Percentiles rank a stretch among this genome's conserved stretches.
phyloP scores from a whole-genome alignment of 805 yeast species.

The Lipomyces yamadae region DNA sequence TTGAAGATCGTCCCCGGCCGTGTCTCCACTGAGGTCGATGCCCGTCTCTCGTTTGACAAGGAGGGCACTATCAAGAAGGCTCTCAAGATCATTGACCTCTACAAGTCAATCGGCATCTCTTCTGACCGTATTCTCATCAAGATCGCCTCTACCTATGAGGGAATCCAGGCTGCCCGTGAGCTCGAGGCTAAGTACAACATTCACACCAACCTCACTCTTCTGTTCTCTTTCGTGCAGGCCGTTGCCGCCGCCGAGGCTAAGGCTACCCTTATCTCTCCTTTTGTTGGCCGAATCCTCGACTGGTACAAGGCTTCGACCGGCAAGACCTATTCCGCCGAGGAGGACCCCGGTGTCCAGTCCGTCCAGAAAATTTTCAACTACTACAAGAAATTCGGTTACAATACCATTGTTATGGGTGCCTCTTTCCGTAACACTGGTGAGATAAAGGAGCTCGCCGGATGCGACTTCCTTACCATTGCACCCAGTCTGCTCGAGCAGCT shows the following conservation, averaged over 20 bases:
- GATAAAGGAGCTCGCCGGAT: constrained; percentile 95
- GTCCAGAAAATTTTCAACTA: constrained; percentile 91
- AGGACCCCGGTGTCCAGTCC: constrained; percentile 95
- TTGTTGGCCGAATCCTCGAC: constrained; percentile 98
- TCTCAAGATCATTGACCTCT: constrained; percentile 81
- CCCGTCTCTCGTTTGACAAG: constrained; percentile 94
- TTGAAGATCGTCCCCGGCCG: constrained; percentile 96
- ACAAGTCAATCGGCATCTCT: constrained; percentile 79
- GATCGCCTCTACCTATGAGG: constrained; percentile 98
- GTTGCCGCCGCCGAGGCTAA: constrained; percentile 99
- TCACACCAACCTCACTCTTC: constrained; percentile 92
- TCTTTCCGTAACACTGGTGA: constrained; percentile 98
- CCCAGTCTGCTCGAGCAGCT: constrained; percentile 91
- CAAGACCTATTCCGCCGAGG: constrained; percentile 74
- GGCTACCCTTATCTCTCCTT: constrained; percentile 95
- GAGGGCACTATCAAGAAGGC: constrained; percentile 95
- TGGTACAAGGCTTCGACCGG: constrained; percentile 97
- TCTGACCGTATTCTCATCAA: constrained; percentile 94
- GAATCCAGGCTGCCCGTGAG: constrained; percentile 97
- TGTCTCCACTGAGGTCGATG: constrained; percentile 99
- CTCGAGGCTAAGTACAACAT: constrained; percentile 87
- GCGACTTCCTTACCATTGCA: constrained; percentile 93
- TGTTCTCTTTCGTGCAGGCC: constrained; percentile 96
- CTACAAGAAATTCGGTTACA: constrained; percentile 95
- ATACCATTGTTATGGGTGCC: constrained; percentile 99